phyloP scores from a whole-genome alignment of 768 basidiomycete species.

The Chlorophyllum brunneum region DNA sequence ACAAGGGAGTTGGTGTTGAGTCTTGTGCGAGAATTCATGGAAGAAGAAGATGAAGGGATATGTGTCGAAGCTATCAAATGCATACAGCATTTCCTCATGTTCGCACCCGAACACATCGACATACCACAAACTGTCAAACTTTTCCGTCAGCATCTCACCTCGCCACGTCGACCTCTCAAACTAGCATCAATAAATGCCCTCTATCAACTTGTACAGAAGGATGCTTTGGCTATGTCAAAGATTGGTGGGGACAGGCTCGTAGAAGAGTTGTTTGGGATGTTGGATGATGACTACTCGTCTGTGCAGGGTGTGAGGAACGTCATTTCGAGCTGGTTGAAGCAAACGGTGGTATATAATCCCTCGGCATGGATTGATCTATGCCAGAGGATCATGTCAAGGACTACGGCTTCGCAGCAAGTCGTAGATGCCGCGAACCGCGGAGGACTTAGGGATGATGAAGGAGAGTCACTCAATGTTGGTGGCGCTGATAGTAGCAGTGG shows the following conservation, averaged over 20 bases:
- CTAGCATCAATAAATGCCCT: constrained; percentile 93
- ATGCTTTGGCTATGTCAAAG: constrained; percentile 87
- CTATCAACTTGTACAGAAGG: constrained; percentile 95
- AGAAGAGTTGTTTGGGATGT: constrained; percentile 90
- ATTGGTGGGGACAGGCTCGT: constrained; percentile 93
- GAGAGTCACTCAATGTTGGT: constrained; percentile 78
- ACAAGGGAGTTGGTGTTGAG: constrained; percentile 81
- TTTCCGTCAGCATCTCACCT: constrained; percentile 77
- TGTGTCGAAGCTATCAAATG: constrained; percentile 94
- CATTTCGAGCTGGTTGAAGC: constrained; percentile 90
- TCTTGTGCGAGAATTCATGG: constrained; percentile 79
- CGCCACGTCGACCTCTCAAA: constrained; percentile 80
- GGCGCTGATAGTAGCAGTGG: constrained; percentile 31
- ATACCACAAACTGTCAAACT: constrained; percentile 75
- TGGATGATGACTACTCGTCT: constrained; percentile 85
- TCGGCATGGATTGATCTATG: constrained; percentile 98
- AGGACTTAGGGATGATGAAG: constrained; percentile 83
- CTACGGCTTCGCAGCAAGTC: constrained; percentile 78
- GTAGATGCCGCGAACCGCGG: constrained; percentile 55
- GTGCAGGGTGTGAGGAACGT: constrained; percentile 93
- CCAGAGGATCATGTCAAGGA: constrained; percentile 94
- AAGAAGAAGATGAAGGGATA: constrained; percentile 84
- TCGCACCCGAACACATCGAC: constrained; percentile 80
- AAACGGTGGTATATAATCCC: constrained; percentile 90
- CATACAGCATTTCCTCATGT: constrained; percentile 96